These are phyloP conservation scores for Cytospora leucostoma DNA, from an alignment of 2,329 filamentous ascomycete genomes.

Conservation along the genomic window DNA sequence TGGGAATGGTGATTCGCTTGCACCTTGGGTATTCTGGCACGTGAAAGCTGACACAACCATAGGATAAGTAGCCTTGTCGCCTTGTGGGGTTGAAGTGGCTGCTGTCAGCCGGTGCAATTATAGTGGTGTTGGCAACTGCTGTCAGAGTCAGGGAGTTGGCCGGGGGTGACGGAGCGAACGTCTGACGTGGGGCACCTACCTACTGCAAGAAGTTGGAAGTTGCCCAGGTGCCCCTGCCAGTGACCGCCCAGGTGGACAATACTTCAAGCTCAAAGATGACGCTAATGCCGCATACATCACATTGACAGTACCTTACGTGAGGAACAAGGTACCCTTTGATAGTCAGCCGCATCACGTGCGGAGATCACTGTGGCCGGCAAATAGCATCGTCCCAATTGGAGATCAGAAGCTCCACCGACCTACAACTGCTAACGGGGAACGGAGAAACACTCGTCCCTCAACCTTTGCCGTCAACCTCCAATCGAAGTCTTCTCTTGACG, in stretches of 20 bases:
- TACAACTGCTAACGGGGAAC: not conserved
- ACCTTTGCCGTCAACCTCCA: constrained; percentile 16
- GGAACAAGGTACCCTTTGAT: not conserved
- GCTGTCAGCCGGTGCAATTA: not conserved
- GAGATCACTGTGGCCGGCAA: not conserved
- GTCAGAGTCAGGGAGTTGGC: not conserved
- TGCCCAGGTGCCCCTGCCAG: no score
- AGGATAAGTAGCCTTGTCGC: constrained; percentile 28
- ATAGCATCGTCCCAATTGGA: not conserved
- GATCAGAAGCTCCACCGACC: constrained; percentile 20
- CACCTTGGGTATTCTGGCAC: not conserved
- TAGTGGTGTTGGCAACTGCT: not conserved
- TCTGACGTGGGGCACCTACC: not conserved
- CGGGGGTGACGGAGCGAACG: not conserved
- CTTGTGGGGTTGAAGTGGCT: constrained; percentile 19
- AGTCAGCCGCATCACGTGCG: not conserved
- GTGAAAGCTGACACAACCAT: constrained; percentile 17
- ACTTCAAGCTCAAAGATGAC: not conserved
- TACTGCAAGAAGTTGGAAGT: no score
- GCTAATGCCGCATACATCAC: not conserved
- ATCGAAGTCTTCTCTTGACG: constrained; percentile 3
- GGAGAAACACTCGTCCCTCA: constrained; percentile 4
- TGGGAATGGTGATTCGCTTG: not conserved
- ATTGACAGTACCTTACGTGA: not conserved
- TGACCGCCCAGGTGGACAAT: no score